These are phyloP conservation scores for Naematelia encephala DNA, from an alignment of 768 basidiomycete genomes.

Conservation along the genomic window DNA sequence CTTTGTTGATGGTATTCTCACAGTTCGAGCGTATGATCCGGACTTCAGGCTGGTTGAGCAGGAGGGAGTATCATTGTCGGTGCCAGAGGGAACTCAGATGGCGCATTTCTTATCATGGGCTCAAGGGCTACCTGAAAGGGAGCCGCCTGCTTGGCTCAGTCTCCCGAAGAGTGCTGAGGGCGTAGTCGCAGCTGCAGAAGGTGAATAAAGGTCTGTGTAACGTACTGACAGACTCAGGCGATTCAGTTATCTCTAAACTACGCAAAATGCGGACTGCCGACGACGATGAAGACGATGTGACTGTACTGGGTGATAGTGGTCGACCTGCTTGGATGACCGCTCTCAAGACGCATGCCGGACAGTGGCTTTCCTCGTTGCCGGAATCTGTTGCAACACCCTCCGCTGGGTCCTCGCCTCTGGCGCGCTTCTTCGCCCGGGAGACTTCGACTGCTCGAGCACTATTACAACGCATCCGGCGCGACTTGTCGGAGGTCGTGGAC, in stretches of 20 bases:
- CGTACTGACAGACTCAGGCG: constrained; percentile 12
- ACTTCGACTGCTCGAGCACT: constrained; percentile 74
- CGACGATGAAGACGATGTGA: constrained; percentile 38
- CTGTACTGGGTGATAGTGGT: constrained; percentile 39
- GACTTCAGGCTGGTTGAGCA: constrained; percentile 79
- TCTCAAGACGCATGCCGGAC: constrained; percentile 72
- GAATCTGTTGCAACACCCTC: constrained; percentile 64
- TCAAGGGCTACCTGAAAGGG: constrained; percentile 78
- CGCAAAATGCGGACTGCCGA: constrained; percentile 75
- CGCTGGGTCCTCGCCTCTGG: constrained; percentile 63
- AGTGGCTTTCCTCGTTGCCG: constrained; percentile 77
- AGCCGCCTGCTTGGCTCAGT: constrained; percentile 91
- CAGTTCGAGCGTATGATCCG: constrained; percentile 80
- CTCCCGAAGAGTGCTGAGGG: constrained; percentile 88
- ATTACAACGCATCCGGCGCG: constrained; percentile 71
- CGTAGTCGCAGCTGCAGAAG: constrained; percentile 86
- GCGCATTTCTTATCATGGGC: constrained; percentile 91
- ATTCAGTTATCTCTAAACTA: constrained; percentile 70
- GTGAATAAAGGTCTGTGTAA: constrained; percentile 55
- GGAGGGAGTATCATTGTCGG: constrained; percentile 51
- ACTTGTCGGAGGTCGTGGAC: constrained; percentile 73
- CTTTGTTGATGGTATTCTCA: constrained; percentile 88
- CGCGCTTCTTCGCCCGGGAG: constrained; percentile 84
- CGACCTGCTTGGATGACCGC: constrained; percentile 95
- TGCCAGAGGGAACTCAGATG: constrained; percentile 88